phyloP scores from a whole-genome alignment of 169 alveolate genomes.

The Babesia sp. region DNA sequence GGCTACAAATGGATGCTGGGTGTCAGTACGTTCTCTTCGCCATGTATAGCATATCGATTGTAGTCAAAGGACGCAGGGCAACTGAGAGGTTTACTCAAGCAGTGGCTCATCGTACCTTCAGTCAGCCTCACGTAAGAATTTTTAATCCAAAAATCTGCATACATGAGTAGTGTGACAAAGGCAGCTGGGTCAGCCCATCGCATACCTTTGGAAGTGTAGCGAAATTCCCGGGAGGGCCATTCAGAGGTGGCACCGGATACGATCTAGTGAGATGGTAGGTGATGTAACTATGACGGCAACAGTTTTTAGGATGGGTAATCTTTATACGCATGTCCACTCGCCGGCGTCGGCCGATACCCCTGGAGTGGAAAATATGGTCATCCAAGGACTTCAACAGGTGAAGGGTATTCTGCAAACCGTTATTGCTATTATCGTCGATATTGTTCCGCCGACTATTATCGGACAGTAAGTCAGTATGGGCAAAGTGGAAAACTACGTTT shows the following conservation, averaged over 20 bases:
- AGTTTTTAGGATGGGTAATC: conserved; percentile 66
- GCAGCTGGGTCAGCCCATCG: conserved; percentile 58
- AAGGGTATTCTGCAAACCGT: conserved; percentile 80
- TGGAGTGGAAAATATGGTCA: conserved; percentile 72
- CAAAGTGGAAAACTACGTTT: neutral
- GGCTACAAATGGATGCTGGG: conserved; percentile 56
- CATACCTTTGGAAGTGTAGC: conserved; percentile 36
- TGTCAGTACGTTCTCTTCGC: conserved; percentile 16
- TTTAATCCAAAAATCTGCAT: neutral
- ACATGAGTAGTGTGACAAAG: conserved; percentile 53
- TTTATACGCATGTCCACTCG: conserved; percentile 55
- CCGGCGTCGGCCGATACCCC: conserved; percentile 75
- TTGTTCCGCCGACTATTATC: conserved; percentile 82
- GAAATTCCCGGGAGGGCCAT: conserved; percentile 68
- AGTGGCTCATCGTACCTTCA: conserved; percentile 40
- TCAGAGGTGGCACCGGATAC: conserved; percentile 42
- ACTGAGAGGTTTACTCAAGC: conserved; percentile 61
- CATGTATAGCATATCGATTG: neutral
- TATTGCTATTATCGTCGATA: conserved; percentile 76
- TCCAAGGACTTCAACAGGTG: conserved; percentile 76
- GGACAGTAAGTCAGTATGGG: conserved; percentile 68
- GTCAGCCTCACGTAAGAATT: conserved; percentile 62
- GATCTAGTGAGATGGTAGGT: conserved; percentile 54
- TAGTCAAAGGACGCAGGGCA: conserved; percentile 47
- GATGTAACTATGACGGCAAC: neutral